Evolutionary conservation across 257 asterid species (phyloP), one percentile per base, ranked within the genome.

Genomic region (Coffea canephora): DNA sequence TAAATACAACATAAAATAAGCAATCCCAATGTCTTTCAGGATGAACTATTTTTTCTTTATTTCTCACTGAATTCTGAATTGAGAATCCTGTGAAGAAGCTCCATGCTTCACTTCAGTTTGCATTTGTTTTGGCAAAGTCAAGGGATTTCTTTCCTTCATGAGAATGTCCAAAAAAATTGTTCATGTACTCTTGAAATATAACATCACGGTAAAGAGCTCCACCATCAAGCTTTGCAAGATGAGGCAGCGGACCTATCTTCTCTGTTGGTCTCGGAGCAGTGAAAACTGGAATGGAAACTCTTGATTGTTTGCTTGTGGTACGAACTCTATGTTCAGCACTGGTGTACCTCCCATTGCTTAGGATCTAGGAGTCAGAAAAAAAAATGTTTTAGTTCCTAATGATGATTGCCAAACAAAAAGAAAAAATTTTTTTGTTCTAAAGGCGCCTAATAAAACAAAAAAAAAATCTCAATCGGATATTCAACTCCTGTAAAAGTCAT

Each of bases 321-420:
- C 89, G 77, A 12, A 86, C 89, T 80, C 89, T 83, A 21, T 83
- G 85, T 49, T 86, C 87, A 10, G 89, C 87, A 57, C 89, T 83
- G 73, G 64, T 86, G 72, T 86, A 86, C 77, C 78, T 83, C 13
- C 89, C 89, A 50, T 86, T 86, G 78, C 89, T 86, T 36, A 86
- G 25, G 19, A 83, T 86, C 89, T 85, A 73, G 45, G 12, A 18
- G 62, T 0, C 39, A 21, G 43, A 39, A 39, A 39, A 39, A 39
- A 39, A 2, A 39, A 39, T 39, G 43, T 39, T 39, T 2, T 39
- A 39, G 43, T 39, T 39, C 43, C 43, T 39, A 39, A 39, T 39
- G 3, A 39, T 39, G 43, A 39, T 1, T 2, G 43, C 43, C 3
- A 39, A 1, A 31, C 34, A 31, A 31, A 4, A 39, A 0, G 2